Evolutionary conservation across 2,329 filamentous ascomycete species (phyloP).

Genomic region (Arthrobotrys pseudoclavata): DNA sequence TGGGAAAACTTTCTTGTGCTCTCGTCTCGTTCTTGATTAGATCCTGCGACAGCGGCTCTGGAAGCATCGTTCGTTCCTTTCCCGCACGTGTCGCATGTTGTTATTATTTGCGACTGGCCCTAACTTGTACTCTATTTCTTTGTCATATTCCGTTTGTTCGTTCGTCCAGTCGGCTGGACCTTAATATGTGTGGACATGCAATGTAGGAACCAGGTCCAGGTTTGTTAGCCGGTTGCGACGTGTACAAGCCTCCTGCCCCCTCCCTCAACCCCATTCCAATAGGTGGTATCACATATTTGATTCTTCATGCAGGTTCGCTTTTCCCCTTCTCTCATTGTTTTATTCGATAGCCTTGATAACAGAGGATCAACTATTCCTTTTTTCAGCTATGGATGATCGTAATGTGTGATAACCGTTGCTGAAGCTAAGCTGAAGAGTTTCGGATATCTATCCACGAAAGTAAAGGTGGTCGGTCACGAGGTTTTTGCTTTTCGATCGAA

Average conservation of each 20-base stretch:
- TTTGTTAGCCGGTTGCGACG: slow-evolving; percentile 59
- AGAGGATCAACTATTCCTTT: background rate
- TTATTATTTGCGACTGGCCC: slow-evolving; percentile 22
- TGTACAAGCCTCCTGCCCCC: slow-evolving; percentile 47
- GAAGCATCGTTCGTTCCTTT: slow-evolving; percentile 14
- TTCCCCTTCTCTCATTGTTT: background rate
- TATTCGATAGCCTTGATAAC: slow-evolving; percentile 18
- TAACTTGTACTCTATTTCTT: background rate
- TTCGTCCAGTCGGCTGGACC: slow-evolving; percentile 47
- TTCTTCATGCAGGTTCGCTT: slow-evolving; percentile 23
- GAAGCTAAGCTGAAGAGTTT: slow-evolving; percentile 2
- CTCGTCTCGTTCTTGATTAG: slow-evolving; percentile 9
- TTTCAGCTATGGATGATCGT: slow-evolving; percentile 15
- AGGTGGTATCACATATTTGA: background rate
- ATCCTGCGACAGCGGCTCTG: slow-evolving; percentile 20
- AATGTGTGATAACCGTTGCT: slow-evolving; percentile 42
- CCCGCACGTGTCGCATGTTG: slow-evolving; percentile 54
- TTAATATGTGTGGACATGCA: slow-evolving; percentile 31
- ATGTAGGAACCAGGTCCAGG: slow-evolving; percentile 56
- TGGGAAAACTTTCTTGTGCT: background rate
- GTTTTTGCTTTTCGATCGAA: background rate
- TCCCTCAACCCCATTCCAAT: slow-evolving; percentile 3
- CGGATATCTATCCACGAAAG: background rate
- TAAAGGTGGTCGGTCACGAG: background rate
- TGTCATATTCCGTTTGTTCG: background rate